Conservation (phyloP, 2,329 filamentous ascomycete genomes). For the Stachybotrys echinatus region DNA sequence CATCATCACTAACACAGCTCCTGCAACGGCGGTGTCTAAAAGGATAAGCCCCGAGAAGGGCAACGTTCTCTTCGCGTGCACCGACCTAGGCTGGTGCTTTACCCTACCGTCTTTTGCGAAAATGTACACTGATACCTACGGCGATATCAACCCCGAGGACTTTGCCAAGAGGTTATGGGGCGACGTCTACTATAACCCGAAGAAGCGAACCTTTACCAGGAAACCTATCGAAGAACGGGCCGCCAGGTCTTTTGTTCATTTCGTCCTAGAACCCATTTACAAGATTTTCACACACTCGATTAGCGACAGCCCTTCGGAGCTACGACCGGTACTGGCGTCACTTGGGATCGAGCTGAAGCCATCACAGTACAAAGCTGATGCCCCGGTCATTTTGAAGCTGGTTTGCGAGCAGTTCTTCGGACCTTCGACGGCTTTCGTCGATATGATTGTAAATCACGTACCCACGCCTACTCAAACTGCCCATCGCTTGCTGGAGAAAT, state of each 20-base stretch:
- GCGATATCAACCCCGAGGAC: conserved; percentile 73
- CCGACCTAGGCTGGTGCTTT: conserved; percentile 94
- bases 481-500: conserved; percentile 69
- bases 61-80: conserved; percentile 95
- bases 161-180: conserved; percentile 89
- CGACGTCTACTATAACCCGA: conserved; percentile 92
- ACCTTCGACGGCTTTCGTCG: conserved; percentile 81
- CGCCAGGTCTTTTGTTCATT: conserved; percentile 86
- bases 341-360: conserved; percentile 87
- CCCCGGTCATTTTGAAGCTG: conserved; percentile 79
- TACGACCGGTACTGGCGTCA: conserved; percentile 71
- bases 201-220: conserved; percentile 83
- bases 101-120: conserved; percentile 90
- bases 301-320: conserved; percentile 78
- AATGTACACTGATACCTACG: conserved; percentile 90
- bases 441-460: conserved; percentile 88
- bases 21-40: conserved; percentile 71
- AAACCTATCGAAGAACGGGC: conserved; percentile 77
- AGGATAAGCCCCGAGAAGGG: conserved; percentile 93
- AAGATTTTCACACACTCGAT: conserved; percentile 95
- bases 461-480: conserved; percentile 81
- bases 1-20: conserved; percentile 81
- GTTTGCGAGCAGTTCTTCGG: conserved; percentile 97
- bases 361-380: conserved; percentile 85
- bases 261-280: conserved; percentile 94